Conservation (phyloP, 78 protist species). For the Cavenderia fasciculata region DNA sequence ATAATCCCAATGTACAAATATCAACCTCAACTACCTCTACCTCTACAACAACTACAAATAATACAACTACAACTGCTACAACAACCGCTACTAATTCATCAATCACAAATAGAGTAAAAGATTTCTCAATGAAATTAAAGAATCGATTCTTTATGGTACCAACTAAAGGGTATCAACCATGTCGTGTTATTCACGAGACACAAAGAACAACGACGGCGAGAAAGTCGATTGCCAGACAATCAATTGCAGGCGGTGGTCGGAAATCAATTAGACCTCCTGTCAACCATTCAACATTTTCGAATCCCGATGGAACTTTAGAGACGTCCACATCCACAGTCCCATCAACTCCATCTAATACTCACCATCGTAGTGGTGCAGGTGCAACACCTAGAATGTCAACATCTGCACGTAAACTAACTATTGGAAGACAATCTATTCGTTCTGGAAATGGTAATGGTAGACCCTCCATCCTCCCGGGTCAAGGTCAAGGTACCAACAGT, state of each 20-base stretch:
- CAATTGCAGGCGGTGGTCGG: not conserved
- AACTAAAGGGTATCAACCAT: slow-evolving; percentile 52
- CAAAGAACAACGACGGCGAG: not conserved
- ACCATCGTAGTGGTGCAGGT: not conserved
- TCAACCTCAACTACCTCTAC: not conserved
- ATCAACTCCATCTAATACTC: too few species aligned
- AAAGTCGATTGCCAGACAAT: slow-evolving; percentile 46
- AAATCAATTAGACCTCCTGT: too few species aligned
- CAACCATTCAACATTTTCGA: too few species aligned
- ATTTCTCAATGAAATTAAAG: slow-evolving; percentile 30
- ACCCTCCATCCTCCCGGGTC: not conserved
- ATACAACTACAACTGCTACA: slow-evolving; percentile 11
- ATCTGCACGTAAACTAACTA: not conserved
- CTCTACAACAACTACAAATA: not conserved
- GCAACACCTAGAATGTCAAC: not conserved
- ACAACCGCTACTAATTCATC: not conserved
- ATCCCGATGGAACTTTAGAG: too few species aligned
- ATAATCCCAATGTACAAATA: not conserved
- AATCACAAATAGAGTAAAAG: slow-evolving; percentile 35
- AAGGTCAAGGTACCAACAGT: not conserved
- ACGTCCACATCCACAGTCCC: not conserved
- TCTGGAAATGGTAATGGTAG: too few species aligned
- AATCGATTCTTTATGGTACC: not conserved
- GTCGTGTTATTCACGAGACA: slow-evolving; percentile 50
- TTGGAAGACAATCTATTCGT: not conserved